Conservation (phyloP, 108 stramenopile genomes). For the Conticribra guillardii region DNA sequence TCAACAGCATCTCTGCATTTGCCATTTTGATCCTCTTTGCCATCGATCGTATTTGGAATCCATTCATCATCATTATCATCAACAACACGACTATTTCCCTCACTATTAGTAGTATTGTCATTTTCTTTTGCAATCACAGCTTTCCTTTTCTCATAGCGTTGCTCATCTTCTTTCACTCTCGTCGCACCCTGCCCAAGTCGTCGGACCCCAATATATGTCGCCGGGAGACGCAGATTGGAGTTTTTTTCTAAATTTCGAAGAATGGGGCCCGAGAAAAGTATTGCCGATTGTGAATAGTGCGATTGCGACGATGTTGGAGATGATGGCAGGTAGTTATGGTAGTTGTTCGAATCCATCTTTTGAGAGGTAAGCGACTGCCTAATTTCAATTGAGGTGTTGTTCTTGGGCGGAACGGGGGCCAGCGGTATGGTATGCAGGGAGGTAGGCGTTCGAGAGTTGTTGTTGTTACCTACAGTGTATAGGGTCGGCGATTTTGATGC, state of each 20-base stretch:
- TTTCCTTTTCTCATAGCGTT: background rate
- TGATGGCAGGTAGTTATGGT: no score
- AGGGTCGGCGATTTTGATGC: no score
- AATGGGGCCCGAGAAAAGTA: background rate
- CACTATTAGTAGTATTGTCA: background rate
- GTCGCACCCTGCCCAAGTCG: constrained; percentile 21
- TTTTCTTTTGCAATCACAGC: background rate
- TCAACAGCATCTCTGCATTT: no score
- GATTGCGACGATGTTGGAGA: no score
- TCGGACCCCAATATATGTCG: constrained; percentile 40
- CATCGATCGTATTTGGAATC: no score
- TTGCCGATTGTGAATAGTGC: background rate
- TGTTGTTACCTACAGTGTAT: no score
- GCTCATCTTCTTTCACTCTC: background rate
- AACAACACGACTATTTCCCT: background rate
- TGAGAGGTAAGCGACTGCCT: no score
- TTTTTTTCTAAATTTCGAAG: background rate
- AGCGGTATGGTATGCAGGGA: no score
- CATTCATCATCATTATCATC: constrained; percentile 17
- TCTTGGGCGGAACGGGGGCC: no score
- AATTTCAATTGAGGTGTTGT: no score
- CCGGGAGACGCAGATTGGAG: constrained; percentile 20
- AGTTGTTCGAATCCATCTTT: background rate
- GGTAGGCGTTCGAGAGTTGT: no score
- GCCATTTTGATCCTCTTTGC: no score